Evolutionary conservation across 371 early-diverging fungal genomes (phyloP).

Genomic region (Mortierella sp.): DNA sequence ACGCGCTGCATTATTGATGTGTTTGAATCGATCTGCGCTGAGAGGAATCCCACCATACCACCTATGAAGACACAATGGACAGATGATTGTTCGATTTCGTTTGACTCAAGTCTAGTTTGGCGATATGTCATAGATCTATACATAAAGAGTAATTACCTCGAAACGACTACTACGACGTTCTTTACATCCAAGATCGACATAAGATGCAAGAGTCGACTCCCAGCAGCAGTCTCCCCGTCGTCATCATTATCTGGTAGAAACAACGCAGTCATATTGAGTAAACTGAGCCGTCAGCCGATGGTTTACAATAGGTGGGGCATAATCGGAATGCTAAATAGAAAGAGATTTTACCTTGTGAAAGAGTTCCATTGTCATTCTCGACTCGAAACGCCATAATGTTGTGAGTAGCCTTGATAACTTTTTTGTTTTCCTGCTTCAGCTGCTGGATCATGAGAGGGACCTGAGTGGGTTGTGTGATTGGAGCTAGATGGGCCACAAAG

Average conservation of each 20-base stretch:
- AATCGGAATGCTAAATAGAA: neutral
- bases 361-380: constrained; percentile 63
- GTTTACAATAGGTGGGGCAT: neutral
- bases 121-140: no score
- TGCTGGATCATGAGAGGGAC: constrained; percentile 70
- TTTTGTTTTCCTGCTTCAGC: constrained; percentile 76
- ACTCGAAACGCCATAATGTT: constrained; percentile 93
- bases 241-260: constrained; percentile 76
- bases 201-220: constrained; percentile 82
- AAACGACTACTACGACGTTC: constrained; percentile 88
- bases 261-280: neutral
- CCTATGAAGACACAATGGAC: constrained; percentile 3
- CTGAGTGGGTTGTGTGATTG: constrained; percentile 69
- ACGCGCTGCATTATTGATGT: constrained; percentile 90
- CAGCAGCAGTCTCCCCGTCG: constrained; percentile 88
- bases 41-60: constrained; percentile 93
- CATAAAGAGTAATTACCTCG: constrained; percentile 58
- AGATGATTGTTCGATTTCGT: neutral
- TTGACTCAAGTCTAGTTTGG: no score
- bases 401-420: constrained; percentile 89
- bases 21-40: constrained; percentile 91
- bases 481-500: constrained; percentile 88
- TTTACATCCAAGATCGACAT: constrained; percentile 79
- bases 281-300: neutral
- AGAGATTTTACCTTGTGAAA: constrained; percentile 60